Evolutionary conservation across 305 asterid genomes (phyloP).

Genomic region (Rubia tinctorum): DNA sequence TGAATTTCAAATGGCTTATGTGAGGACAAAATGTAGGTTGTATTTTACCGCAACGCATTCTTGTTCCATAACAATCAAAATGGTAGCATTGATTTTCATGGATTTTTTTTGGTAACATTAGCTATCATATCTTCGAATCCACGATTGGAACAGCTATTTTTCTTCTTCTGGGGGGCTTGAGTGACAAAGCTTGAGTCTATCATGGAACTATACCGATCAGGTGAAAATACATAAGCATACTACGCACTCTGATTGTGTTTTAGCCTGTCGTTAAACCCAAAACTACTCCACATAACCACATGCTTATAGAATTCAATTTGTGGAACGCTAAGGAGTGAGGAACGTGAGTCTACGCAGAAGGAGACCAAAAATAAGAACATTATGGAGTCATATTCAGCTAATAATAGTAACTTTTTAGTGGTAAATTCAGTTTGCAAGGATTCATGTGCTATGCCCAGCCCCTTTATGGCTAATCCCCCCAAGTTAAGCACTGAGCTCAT

Average conservation of each 20-base stretch:
- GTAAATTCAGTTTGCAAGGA: background rate
- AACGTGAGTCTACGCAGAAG: background rate
- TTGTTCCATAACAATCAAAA: background rate
- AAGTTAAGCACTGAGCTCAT: background rate
- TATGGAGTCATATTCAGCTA: background rate
- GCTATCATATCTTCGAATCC: background rate
- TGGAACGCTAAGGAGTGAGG: background rate
- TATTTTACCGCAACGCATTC: background rate
- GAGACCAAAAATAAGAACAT: background rate
- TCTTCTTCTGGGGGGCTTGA: background rate
- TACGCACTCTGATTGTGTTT: background rate
- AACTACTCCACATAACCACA: background rate
- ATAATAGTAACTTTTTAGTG: background rate
- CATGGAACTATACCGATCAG: background rate
- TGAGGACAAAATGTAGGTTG: background rate
- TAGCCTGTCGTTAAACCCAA: background rate
- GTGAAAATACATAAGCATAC: background rate
- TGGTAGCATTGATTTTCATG: too few relatives aligned
- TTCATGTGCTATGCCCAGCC: background rate
- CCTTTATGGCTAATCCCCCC: background rate
- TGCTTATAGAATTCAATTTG: background rate
- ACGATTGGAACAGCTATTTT: background rate
- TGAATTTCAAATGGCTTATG: background rate
- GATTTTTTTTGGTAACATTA: background rate
- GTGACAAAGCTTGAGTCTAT: background rate